These are phyloP conservation scores for Trebouxiophyceae sp. DNA, from an alignment of 163 green algal species.

Conservation along the genomic window DNA sequence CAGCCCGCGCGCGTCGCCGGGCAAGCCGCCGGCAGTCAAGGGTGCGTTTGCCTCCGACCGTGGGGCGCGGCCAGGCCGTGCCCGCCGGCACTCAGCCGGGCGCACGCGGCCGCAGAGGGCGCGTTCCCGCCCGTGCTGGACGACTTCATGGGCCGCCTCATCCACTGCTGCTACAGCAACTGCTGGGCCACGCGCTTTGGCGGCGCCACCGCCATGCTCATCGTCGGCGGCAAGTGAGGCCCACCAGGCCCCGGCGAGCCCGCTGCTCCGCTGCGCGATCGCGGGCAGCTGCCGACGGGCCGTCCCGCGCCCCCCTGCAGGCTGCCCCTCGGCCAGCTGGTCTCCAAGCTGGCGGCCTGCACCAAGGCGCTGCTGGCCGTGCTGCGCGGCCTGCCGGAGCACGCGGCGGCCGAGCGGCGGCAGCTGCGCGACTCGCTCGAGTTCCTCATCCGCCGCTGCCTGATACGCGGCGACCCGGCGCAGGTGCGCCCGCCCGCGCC, in stretches of 20 bases:
- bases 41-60: too few relatives aligned
- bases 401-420: conserved; percentile 29
- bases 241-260: too few relatives aligned
- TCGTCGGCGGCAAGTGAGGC: conserved; percentile 33
- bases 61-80: too few relatives aligned
- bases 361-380: conserved; percentile 58
- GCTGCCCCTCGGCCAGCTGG: not conserved
- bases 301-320: not conserved
- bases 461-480: too few relatives aligned
- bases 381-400: conserved; percentile 47
- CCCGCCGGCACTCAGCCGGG: too few relatives aligned
- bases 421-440: conserved; percentile 8
- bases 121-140: conserved; percentile 13
- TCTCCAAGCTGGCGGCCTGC: conserved; percentile 18
- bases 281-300: not conserved
- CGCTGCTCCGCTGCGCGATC: too few relatives aligned
- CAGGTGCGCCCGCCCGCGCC: too few relatives aligned
- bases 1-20: too few relatives aligned
- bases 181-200: conserved; percentile 72
- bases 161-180: conserved; percentile 87
- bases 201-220: conserved; percentile 57
- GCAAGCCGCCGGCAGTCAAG: too few relatives aligned
- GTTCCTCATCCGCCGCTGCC: conserved; percentile 3
- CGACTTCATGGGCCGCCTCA: conserved; percentile 19
- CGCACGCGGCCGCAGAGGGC: not conserved